Evolutionary conservation across 2,329 filamentous ascomycete genomes (phyloP).

Genomic region (Aureobasidium sp.): DNA sequence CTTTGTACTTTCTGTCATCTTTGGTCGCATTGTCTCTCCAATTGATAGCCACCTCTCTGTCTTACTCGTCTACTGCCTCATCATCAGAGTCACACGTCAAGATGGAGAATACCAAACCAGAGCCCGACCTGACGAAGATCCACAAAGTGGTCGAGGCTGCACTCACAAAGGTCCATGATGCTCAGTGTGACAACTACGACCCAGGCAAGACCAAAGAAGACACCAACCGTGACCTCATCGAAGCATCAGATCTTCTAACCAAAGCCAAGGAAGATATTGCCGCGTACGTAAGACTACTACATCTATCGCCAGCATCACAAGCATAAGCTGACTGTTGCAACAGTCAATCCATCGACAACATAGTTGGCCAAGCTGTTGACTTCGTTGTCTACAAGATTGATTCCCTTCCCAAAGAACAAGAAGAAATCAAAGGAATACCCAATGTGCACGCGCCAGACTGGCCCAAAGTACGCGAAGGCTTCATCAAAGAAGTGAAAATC

Average conservation of each 20-base stretch:
- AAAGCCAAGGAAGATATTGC: not conserved
- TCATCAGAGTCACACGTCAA: not conserved
- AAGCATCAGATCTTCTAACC: not conserved
- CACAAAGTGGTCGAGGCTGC: not conserved
- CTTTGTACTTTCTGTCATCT: too few relatives aligned
- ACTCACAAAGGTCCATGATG: not conserved
- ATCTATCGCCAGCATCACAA: not conserved
- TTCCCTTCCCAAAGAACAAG: not conserved
- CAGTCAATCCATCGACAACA: not conserved
- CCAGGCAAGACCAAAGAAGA: not conserved
- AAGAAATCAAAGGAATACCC: not conserved
- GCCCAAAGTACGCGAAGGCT: not conserved
- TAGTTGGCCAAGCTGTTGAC: not conserved
- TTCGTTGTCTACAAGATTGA: not conserved
- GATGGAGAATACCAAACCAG: not conserved
- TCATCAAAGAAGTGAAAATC: not conserved
- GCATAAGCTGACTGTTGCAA: too few relatives aligned
- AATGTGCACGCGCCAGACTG: not conserved
- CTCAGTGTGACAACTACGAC: not conserved
- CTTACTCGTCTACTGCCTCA: not conserved
- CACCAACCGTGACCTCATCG: not conserved
- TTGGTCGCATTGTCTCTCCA: not conserved
- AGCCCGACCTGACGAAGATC: not conserved
- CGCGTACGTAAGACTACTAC: not conserved
- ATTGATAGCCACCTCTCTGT: not conserved